Base-by-base conservation (phyloP, 2,329 filamentous ascomycete species). In the Mollisia scopiformis region DNA sequence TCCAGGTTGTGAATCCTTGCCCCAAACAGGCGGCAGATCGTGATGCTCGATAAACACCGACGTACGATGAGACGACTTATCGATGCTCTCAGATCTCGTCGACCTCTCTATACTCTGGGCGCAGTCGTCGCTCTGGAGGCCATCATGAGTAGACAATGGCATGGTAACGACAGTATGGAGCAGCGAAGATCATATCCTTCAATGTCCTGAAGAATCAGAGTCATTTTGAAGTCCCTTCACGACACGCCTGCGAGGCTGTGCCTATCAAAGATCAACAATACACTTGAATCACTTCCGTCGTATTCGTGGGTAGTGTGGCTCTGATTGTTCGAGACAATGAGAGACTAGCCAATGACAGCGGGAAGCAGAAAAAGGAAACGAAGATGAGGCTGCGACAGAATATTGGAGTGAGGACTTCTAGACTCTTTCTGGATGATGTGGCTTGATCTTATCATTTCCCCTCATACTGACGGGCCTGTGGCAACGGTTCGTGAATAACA, bases 11-110 rank as follows among this genome's bases (percentile, higher is more conserved):
- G 35, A 46, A 11, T 56, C 41, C 16, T 51, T 41, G 11, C 52
- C 35, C 57, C 43, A 60, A 3, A 51, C 14, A 8, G 39, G 23
- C n/a, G 58, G 51, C 8, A 60, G 3, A 33, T 60, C 52, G 21
- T 56, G 21, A 16, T 55, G 31, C 19, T 54, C 33, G 23, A 39
- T 19, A n/a, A 56, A 56, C 2, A 30, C n/a, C 10, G 57, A 55
- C 8, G 41, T 33, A 27, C 46, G 52, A 30, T 56, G 46, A 6
- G 46, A 43, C 4, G 14, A n/a, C 28, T 52, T 56, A 14, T 60
- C 52, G 6, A 49, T 13, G 35, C 7, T 56, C 11, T 31, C 41
- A 25, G 39, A n/a, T 10, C 23, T 35, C n/a, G 21, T 23, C 2
- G 35, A 31, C 2, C 25, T 23, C 27, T 46, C 49, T 21, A 35